phyloP scores from a whole-genome alignment of 257 asterid species.

The Nyctanthes arbortristis region DNA sequence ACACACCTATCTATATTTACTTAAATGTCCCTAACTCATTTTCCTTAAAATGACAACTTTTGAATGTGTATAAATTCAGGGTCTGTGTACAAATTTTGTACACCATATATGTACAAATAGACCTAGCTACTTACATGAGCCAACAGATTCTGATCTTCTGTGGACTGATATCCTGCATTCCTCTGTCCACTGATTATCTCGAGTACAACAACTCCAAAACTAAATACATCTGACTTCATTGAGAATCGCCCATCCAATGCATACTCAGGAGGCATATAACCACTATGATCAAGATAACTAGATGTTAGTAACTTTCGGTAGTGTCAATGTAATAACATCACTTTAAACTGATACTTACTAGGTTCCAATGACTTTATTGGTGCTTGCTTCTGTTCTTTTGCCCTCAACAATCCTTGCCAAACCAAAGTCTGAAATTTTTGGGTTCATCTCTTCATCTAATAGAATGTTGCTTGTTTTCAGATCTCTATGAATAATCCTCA shows the following conservation, averaged over 20 bases:
- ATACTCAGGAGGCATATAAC: background rate
- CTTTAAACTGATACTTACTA: background rate
- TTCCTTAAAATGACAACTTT: too few relatives aligned
- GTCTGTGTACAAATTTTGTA: too few relatives aligned
- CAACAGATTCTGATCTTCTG: background rate
- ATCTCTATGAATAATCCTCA: background rate
- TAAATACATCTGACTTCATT: background rate
- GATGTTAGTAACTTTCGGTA: background rate
- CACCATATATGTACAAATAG: background rate
- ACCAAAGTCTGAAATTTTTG: constrained; percentile 27
- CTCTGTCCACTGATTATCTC: background rate
- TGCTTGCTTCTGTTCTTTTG: background rate
- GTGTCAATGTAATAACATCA: too few relatives aligned
- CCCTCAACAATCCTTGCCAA: constrained; percentile 14
- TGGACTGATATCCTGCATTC: background rate
- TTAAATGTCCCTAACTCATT: too few relatives aligned
- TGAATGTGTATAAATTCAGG: too few relatives aligned
- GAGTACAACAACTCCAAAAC: background rate
- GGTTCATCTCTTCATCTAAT: constrained; percentile 10
- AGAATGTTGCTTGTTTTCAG: constrained; percentile 14
- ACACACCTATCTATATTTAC: too few relatives aligned
- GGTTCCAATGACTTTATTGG: background rate
- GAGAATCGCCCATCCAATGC: background rate
- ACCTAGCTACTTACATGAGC: background rate
- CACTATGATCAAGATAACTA: background rate